A percentile compares a stretch with the other conserved stretches of the same genome.
These are phyloP conservation scores for Ophiocordyceps camponoti-leonardi DNA, from an alignment of 2,329 filamentous ascomycete species.

Conservation along the genomic window DNA sequence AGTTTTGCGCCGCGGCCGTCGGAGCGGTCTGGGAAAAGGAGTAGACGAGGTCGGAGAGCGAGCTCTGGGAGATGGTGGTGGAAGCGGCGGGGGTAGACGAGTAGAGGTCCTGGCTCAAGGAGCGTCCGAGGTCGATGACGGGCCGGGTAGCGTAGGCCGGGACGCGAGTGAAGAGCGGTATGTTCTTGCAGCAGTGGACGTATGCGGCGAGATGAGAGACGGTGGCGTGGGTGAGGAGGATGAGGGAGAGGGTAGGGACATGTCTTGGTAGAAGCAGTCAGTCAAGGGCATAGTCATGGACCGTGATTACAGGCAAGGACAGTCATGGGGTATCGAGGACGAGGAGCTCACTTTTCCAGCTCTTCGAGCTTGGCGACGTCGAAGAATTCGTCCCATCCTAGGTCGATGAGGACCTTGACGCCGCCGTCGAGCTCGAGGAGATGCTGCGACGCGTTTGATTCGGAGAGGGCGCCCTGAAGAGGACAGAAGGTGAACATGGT, in stretches of 20 bases:
- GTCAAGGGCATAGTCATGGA: too few species aligned
- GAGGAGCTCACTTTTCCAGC: constrained; percentile 59
- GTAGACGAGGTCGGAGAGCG: constrained; percentile 48
- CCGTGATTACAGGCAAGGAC: too few species aligned
- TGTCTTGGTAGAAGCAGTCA: constrained; percentile 37
- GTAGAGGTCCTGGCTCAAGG: constrained; percentile 82
- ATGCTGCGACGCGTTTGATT: constrained; percentile 81
- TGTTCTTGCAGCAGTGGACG: constrained; percentile 92
- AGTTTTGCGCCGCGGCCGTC: constrained; percentile 25
- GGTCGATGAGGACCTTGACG: constrained; percentile 84
- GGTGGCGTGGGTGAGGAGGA: constrained; percentile 89
- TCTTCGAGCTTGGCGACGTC: constrained; percentile 67
- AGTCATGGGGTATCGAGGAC: background rate
- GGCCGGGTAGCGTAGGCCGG: constrained; percentile 89
- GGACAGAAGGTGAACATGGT: constrained; percentile 93
- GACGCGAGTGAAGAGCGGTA: constrained; percentile 79
- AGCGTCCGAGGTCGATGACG: constrained; percentile 83
- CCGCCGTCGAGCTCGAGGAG: constrained; percentile 91
- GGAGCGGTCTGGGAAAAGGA: constrained; percentile 33
- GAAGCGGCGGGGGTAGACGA: constrained; percentile 75
- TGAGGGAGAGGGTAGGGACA: constrained; percentile 77
- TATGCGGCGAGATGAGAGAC: constrained; percentile 82
- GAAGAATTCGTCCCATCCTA: constrained; percentile 92
- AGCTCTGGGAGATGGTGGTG: constrained; percentile 58
- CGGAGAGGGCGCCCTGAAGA: constrained; percentile 76